Base-by-base conservation (phyloP, 23 red algal genomes). In the Cyanidium caldarium region DNA sequence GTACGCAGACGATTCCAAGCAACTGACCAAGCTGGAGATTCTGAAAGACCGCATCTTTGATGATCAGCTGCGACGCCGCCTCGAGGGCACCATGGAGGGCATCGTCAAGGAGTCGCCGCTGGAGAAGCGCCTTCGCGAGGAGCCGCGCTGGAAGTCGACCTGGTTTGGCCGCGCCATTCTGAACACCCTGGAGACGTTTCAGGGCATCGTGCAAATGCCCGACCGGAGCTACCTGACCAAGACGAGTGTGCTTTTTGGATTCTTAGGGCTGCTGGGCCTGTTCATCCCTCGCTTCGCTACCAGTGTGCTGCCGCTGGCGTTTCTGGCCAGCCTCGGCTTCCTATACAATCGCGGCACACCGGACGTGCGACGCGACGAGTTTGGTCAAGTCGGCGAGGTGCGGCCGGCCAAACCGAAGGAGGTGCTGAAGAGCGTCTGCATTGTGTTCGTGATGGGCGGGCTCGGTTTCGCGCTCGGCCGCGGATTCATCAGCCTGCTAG, bases 31-130 rank as follows among this genome's bases (percentile, higher is more conserved):
- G 81, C 72, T 88, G 29, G 92, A 88, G 33, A 78, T 98, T 16
- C 72, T 78, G 57, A 84, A 85, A 39, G 92, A 98, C 65, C 72
- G 80, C 41, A 98, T 88, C 67, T 89, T 88, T 70, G 92, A 98
- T 28, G 92, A 98, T 57, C 77, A 77, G 67, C 72, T 96, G 30
- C 80, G 75, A 65, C 69, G 79, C 56, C 85, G 92, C 43, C 87
- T 98, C 65, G 57, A 71, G 35, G 92, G 92, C 31, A 46, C 45
- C 17, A 68, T 86, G 2, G 46, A 73, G 46, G 77, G 69, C 25
- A 88, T 84, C 34, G 79, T 98, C 33, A 87, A 80, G 37, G 82
- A 84, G 68, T 82, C 69, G 33, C 92, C 84, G 42, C 84, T 78
- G 58, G 92, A 98, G 40, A 75, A 80, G 41, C 58, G 75, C 15